A percentile compares a stretch with the other conserved stretches of the same genome.
phyloP scores from a whole-genome alignment of 257 asterid genomes.

The Solanum bulbocastanum region DNA sequence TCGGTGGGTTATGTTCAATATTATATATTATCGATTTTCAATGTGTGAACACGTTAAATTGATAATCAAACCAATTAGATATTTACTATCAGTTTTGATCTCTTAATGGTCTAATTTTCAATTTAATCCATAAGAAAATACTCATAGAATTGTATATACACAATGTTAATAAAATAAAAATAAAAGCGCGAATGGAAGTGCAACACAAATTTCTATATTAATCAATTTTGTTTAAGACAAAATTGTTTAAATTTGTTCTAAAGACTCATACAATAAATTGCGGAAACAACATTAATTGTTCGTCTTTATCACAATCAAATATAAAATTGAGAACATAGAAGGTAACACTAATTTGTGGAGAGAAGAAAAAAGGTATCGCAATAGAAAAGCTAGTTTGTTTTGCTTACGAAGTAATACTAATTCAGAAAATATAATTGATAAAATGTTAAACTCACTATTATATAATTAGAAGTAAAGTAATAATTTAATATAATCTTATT shows the following conservation, averaged over 20 bases:
- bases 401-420: background rate
- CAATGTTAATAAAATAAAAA: too few species aligned
- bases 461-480: background rate
- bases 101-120: too few species aligned
- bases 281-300: background rate
- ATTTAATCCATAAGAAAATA: too few species aligned
- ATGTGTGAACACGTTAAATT: background rate
- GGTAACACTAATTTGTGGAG: background rate
- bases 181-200: background rate
- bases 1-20: background rate
- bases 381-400: too few species aligned
- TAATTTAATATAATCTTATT: background rate
- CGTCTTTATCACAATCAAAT: too few species aligned
- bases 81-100: too few species aligned
- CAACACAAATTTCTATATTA: too few species aligned
- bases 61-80: too few species aligned
- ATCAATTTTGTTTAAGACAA: background rate
- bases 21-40: too few species aligned
- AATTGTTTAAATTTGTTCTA: too few species aligned
- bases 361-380: background rate
- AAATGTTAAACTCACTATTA: background rate
- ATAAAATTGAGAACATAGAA: background rate
- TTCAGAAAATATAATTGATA: too few species aligned
- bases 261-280: background rate
- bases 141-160: too few species aligned